phyloP scores from a whole-genome alignment of 768 basidiomycete species.

The Hydnomerulius pinastri region DNA sequence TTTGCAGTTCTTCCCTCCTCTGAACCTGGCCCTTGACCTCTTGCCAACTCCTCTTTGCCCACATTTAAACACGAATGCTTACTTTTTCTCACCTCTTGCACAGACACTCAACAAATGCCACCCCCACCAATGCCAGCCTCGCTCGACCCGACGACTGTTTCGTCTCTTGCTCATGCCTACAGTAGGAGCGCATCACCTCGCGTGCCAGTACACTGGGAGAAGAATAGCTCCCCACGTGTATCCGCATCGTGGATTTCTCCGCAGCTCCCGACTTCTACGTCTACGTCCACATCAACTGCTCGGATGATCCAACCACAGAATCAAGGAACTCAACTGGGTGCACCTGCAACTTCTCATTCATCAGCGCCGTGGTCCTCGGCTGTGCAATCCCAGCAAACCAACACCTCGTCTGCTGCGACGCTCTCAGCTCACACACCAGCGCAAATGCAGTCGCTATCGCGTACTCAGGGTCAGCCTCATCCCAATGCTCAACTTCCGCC shows the following conservation, averaged over 20 bases:
- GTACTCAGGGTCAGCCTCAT: not conserved
- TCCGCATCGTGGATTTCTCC: constrained; percentile 14
- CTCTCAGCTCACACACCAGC: too few relatives aligned
- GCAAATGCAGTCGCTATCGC: too few relatives aligned
- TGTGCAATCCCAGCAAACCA: not conserved
- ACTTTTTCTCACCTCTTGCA: not conserved
- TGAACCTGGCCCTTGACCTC: too few relatives aligned
- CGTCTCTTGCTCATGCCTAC: constrained; percentile 28
- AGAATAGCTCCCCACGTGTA: constrained; percentile 12
- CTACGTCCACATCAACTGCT: constrained; percentile 2
- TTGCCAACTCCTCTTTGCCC: not conserved
- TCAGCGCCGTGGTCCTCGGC: not conserved
- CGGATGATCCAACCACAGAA: constrained; percentile 7
- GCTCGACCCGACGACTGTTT: constrained; percentile 41
- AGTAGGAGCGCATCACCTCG: constrained; percentile 23
- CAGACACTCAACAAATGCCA: constrained; percentile 47
- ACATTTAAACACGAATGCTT: constrained; percentile 10
- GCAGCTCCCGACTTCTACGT: constrained; percentile 3
- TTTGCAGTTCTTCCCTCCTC: not conserved
- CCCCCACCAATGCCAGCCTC: constrained; percentile 52
- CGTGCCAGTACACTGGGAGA: constrained; percentile 13
- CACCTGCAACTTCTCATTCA: not conserved
- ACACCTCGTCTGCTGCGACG: not conserved
- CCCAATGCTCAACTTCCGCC: not conserved
- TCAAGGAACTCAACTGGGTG: not conserved